phyloP scores from a whole-genome alignment of 2,329 filamentous ascomycete genomes.

The Fusarium chuoi region DNA sequence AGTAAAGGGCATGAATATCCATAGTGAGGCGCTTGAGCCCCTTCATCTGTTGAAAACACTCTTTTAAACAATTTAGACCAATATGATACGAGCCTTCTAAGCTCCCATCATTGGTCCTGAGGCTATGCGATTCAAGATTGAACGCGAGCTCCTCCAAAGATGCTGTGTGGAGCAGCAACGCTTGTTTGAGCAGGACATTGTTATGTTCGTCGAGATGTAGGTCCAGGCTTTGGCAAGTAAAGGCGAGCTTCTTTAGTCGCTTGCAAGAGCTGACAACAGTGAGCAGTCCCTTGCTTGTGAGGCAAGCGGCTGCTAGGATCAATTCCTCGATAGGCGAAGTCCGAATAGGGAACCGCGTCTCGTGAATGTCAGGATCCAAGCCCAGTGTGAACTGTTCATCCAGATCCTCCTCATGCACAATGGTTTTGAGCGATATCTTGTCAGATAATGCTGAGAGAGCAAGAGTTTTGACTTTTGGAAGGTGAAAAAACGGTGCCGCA shows the following conservation, averaged over 20 bases:
- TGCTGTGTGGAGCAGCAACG: background rate
- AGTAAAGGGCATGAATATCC: background rate
- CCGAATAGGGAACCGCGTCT: background rate
- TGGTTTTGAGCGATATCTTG: rapidly evolving
- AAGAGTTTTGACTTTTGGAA: background rate
- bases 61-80: background rate
- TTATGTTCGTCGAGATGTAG: no score
- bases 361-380: background rate
- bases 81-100: background rate
- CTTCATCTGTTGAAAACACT: background rate
- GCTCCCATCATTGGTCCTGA: background rate
- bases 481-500: background rate
- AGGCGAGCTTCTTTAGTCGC: background rate
- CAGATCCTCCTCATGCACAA: rapidly evolving
- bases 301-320: background rate
- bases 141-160: background rate
- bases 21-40: background rate
- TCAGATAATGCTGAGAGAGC: rapidly evolving
- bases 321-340: background rate
- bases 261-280: background rate
- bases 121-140: background rate
- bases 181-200: background rate
- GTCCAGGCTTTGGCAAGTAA: background rate
- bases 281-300: background rate
- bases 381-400: rapidly evolving